Evolutionary conservation across 1,284 basidiomycete species (phyloP), one percentile per base, ranked within the genome.

Genomic region (Lentinula novae-zelandiae): DNA sequence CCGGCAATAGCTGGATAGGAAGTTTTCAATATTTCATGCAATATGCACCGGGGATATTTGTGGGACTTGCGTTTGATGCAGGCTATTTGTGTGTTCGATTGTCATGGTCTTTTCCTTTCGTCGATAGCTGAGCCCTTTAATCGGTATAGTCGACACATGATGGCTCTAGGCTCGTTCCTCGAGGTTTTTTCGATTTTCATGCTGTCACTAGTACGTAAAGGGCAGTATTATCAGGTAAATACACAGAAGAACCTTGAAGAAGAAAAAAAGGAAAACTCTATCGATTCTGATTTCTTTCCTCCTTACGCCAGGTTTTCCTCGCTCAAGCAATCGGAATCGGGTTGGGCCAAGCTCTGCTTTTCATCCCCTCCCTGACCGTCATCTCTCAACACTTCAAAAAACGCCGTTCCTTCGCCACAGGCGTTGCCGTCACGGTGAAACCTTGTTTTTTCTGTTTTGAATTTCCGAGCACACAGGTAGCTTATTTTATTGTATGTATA

Each of bases 281-380:
- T 34, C 52, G 31, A 9, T 9, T 15, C 36, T 31, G 10, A 46
- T 46, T 15, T 33, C n/a, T n/a, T 12, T 36, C 3, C 46, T 38
- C 31, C 7, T 15, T 1, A 2, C 15, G 10, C 49, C 49, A 59
- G 57, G 74, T 82, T 44, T 83, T 83, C 67, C 73, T 84, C 17
- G 72, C 78, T 1, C 82, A 83, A 67, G 81, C 73, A 15, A 69
- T 84, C 27, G 82, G 81, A n/a, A 77, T 80, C 69, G 82, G 82
- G 5, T 67, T 83, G 22, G 81, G 77, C 8, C 78, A 78, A 64
- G 76, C 78, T 5, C 67, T 83, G 33, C 72, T 82, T n/a, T 82
- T 81, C 68, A 71, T 82, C 46, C 82, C 82, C 0, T 82, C 82
- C 3, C 69, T 83, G 58, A 76, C 73, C 56, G 74, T 83, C 64